These are phyloP conservation scores for Fistulinella cinereoalba DNA, from an alignment of 1,284 basidiomycete genomes.

Conservation along the genomic window DNA sequence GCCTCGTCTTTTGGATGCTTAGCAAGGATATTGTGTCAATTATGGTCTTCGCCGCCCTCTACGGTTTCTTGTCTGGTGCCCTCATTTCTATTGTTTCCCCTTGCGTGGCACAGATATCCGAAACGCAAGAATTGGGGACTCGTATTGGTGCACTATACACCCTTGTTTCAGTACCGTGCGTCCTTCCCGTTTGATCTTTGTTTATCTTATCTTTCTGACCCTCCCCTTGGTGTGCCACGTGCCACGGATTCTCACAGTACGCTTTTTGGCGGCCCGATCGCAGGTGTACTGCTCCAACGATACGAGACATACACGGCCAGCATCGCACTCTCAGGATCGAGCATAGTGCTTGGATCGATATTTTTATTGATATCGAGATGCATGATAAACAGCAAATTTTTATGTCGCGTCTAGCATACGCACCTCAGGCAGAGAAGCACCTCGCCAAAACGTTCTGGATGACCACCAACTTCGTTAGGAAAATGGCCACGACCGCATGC, in stretches of 20 bases:
- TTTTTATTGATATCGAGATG: conserved; percentile 50
- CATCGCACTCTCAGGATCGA: conserved; percentile 56
- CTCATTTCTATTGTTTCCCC: conserved; percentile 62
- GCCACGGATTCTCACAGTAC: conserved; percentile 39
- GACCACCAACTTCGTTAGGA: no score
- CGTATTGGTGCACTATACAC: conserved; percentile 61
- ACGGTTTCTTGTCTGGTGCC: conserved; percentile 56
- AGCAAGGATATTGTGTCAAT: conserved; percentile 40
- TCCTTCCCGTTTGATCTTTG: conserved; percentile 21
- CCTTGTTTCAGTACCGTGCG: conserved; percentile 64
- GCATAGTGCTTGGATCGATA: conserved; percentile 54
- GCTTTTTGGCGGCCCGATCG: conserved; percentile 57
- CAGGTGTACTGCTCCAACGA: conserved; percentile 49
- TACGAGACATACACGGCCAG: conserved; percentile 50
- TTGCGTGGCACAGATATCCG: conserved; percentile 61
- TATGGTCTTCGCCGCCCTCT: conserved; percentile 52
- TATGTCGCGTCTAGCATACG: conserved; percentile 32
- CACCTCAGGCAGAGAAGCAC: no score
- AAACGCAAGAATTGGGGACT: conserved; percentile 52
- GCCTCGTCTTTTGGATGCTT: conserved; percentile 57
- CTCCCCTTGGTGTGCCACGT: not conserved
- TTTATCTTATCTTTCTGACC: not conserved
- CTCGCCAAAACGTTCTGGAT: no score
- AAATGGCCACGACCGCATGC: not conserved
- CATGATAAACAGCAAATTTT: conserved; percentile 40